Conservation (phyloP, 108 stramenopile genomes). For the Stephanodiscus minutulus region DNA sequence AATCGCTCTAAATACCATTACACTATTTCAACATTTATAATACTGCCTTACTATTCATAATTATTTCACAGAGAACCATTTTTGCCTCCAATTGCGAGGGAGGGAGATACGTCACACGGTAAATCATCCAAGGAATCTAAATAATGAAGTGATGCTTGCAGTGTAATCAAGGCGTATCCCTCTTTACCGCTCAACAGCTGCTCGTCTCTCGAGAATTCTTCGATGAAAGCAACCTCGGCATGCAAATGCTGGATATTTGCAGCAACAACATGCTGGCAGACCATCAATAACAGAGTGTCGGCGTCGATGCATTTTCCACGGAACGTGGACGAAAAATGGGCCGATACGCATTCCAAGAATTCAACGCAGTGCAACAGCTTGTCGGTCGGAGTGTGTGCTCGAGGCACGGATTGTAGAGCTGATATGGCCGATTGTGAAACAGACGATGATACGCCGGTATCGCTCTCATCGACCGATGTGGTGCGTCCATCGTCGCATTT, state of each 20-base stretch:
- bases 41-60: too few relatives aligned
- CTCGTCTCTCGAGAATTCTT: slow-evolving; percentile 88
- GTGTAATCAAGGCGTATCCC: slow-evolving; percentile 84
- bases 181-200: slow-evolving; percentile 82
- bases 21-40: neutral
- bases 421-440: slow-evolving; percentile 58
- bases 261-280: slow-evolving; percentile 78
- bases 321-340: slow-evolving; percentile 51
- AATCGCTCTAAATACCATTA: neutral
- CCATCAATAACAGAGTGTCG: slow-evolving; percentile 78
- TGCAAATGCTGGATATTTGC: slow-evolving; percentile 67
- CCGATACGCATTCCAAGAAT: slow-evolving; percentile 76
- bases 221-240: slow-evolving; percentile 83
- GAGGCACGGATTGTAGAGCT: slow-evolving; percentile 57
- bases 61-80: too few relatives aligned
- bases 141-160: slow-evolving; percentile 86
- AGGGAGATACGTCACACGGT: slow-evolving; percentile 54
- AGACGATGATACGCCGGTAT: slow-evolving; percentile 21
- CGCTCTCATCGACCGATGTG: slow-evolving; percentile 2
- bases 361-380: slow-evolving; percentile 71
- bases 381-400: slow-evolving; percentile 70
- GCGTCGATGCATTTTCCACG: slow-evolving; percentile 62
- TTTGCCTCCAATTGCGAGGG: too few relatives aligned
- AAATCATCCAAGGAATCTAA: slow-evolving; percentile 70
- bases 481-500: slow-evolving; percentile 1